Base-by-base conservation (phyloP, 768 basidiomycete genomes). In the Suillus variegatus region DNA sequence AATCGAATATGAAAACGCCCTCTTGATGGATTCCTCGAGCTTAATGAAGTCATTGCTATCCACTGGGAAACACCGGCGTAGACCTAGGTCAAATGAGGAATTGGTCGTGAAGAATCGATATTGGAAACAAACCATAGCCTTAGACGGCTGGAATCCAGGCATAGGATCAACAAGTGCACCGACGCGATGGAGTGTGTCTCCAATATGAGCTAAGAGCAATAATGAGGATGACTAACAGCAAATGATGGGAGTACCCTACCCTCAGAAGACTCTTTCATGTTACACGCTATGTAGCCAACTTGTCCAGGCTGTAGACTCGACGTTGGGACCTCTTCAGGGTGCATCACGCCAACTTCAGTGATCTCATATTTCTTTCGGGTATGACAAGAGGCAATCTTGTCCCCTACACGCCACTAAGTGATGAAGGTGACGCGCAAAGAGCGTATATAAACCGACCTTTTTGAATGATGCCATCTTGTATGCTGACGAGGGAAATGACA, bases 261-360 rank as follows among this genome's bases (percentile, higher is more conserved):
- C 82, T 99, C 95, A 16, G 92, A 87, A 12, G 93, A 92, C 70
- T 97, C 92, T 76, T 98, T 99, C 97, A 99, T 99, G 73, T 95
- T 97, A 77, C 97, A 99, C 1, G 94, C 92, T 64, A 94, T 85
- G 72, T 88, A 95, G 18, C 94, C 93, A 20, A 95, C 94, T 77
- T 95, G 93, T 7, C 93, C 93, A 43, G 91, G 85, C 64, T 84
- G 83, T 55, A 95, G 78, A 63, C 81, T 83, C 13, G 79, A 80
- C 0, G 90, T 91, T 14, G 92, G 83, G n/a, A 89, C 81, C 75
- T 97, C 94, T 72, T 94, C 92, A 5, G 97, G 96, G 74, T 95
- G 82, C 84, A 97, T 88, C 63, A 97, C 85, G 16, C 96, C 97
- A 38, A 97, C 77, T 69, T 96, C 94, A 28, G 88, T 86, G 20